Conservation (phyloP, 345 rosid species). For the Cardamine chenopodiifolia region DNA sequence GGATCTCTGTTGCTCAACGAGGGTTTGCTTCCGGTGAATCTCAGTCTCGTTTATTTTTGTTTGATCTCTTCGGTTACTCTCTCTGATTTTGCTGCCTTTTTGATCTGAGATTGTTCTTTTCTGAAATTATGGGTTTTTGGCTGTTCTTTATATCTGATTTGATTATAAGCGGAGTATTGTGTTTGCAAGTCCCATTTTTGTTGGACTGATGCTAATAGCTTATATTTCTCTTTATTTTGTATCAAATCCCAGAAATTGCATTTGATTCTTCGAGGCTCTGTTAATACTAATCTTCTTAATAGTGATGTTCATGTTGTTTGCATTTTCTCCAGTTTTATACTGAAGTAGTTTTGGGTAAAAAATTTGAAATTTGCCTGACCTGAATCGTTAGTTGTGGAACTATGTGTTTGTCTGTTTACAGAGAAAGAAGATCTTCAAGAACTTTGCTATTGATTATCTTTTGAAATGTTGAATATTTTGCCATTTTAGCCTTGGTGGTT, state of each 20-base stretch:
- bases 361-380: not conserved
- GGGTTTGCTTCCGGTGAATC: conserved; percentile 72
- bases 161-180: not conserved
- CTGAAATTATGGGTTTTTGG: not conserved
- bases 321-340: not conserved
- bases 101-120: conserved; percentile 33
- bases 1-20: conserved; percentile 76
- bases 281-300: not conserved
- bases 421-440: not conserved
- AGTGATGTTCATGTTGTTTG: conserved; percentile 6
- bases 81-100: conserved; percentile 3
- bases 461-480: conserved; percentile 37
- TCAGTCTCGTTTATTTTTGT: not conserved
- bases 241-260: not conserved
- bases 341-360: not conserved
- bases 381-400: too few relatives aligned
- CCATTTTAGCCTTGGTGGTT: conserved; percentile 16
- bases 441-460: conserved; percentile 7
- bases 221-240: not conserved
- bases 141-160: not conserved
- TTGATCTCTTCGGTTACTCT: not conserved
- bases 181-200: not conserved
- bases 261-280: conserved; percentile 13
- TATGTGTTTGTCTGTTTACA: not conserved
- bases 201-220: conserved; percentile 1